Percentiles rank a stretch among this genome's conserved stretches.
These are phyloP conservation scores for Avena eriantha DNA, from an alignment of 176 grass and related monocot species.

Conservation along the genomic window DNA sequence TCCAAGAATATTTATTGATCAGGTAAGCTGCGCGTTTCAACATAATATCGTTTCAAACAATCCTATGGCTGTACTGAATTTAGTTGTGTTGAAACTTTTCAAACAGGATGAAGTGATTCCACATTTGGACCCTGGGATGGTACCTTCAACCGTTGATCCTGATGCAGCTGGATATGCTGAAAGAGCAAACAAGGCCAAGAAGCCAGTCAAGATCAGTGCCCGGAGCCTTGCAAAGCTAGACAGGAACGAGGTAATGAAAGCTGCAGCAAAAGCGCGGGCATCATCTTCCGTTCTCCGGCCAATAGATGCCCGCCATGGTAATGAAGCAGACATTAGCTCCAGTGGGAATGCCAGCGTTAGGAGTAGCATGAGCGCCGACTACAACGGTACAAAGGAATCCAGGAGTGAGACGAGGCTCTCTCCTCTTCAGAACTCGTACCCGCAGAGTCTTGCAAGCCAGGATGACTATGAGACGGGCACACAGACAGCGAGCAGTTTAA, in stretches of 20 bases:
- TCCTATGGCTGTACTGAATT: constrained; percentile 28
- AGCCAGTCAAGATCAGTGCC: constrained; percentile 91
- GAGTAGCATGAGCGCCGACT: constrained; percentile 74
- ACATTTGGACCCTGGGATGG: constrained; percentile 90
- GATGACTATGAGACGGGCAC: constrained; percentile 83
- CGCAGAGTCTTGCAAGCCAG: constrained; percentile 71
- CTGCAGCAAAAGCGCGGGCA: constrained; percentile 93
- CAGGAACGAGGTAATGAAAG: constrained; percentile 79
- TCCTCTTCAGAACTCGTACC: constrained; percentile 70
- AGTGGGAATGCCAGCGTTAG: constrained; percentile 69
- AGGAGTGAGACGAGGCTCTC: constrained; percentile 67
- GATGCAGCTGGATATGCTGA: constrained; percentile 75
- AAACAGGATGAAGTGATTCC: constrained; percentile 93
- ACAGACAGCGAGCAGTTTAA: constrained; percentile 80
- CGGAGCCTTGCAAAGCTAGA: constrained; percentile 97
- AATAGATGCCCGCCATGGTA: constrained; percentile 53
- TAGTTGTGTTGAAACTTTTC: constrained; percentile 38
- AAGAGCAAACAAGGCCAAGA: constrained; percentile 83
- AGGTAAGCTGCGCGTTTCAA: constrained; percentile 44
- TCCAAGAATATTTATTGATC: constrained; percentile 96
- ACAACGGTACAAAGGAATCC: constrained; percentile 64
- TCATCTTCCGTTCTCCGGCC: constrained; percentile 92
- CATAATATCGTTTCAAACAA: constrained; percentile 20
- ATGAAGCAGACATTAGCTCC: constrained; percentile 75
- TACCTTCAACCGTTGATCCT: constrained; percentile 88